Conservation (phyloP, 2,329 filamentous ascomycete species). For the Stylonectria norvegica region DNA sequence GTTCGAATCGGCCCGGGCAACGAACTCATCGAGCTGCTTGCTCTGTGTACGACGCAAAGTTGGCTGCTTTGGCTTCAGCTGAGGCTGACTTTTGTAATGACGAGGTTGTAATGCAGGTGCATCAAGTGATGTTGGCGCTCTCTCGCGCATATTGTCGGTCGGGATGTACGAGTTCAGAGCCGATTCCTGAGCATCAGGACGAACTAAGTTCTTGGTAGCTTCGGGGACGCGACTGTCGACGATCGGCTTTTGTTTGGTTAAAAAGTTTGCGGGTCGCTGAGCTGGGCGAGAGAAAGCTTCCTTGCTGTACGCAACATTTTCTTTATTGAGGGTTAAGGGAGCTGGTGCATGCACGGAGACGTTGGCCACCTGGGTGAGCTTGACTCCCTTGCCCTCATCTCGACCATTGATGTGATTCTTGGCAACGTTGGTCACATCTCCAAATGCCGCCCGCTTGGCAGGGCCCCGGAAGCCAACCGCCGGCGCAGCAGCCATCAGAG, state of each 20-base stretch:
- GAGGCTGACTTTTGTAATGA: slow-evolving; percentile 54
- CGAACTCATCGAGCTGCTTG: slow-evolving; percentile 35
- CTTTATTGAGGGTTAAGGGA: slow-evolving; percentile 37
- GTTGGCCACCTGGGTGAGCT: slow-evolving; percentile 24
- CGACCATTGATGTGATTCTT: slow-evolving; percentile 32
- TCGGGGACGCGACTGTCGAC: slow-evolving; percentile 26
- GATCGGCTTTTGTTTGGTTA: slow-evolving; percentile 20
- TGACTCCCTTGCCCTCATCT: slow-evolving; percentile 36
- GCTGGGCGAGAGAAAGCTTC: slow-evolving; percentile 39
- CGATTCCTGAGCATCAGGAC: slow-evolving; percentile 13
- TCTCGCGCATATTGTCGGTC: too few relatives aligned
- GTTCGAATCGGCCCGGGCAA: slow-evolving; percentile 13
- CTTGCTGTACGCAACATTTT: slow-evolving; percentile 39
- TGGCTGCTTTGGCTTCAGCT: slow-evolving; percentile 42
- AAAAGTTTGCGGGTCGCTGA: slow-evolving; percentile 25
- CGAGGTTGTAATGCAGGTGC: slow-evolving; percentile 37
- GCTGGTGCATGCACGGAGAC: slow-evolving; percentile 25
- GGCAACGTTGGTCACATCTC: slow-evolving; percentile 73
- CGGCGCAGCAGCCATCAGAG: slow-evolving; percentile 24
- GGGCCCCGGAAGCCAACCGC: slow-evolving; percentile 37
- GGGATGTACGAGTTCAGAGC: too few relatives aligned
- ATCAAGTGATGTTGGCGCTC: slow-evolving; percentile 20
- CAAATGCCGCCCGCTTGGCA: slow-evolving; percentile 75
- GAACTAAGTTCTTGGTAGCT: slow-evolving; percentile 21
- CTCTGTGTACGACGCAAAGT: slow-evolving; percentile 44